These are phyloP conservation scores for Sequoiadendron giganteum DNA, from an alignment of 75 land plant genomes.

Conservation along the genomic window DNA sequence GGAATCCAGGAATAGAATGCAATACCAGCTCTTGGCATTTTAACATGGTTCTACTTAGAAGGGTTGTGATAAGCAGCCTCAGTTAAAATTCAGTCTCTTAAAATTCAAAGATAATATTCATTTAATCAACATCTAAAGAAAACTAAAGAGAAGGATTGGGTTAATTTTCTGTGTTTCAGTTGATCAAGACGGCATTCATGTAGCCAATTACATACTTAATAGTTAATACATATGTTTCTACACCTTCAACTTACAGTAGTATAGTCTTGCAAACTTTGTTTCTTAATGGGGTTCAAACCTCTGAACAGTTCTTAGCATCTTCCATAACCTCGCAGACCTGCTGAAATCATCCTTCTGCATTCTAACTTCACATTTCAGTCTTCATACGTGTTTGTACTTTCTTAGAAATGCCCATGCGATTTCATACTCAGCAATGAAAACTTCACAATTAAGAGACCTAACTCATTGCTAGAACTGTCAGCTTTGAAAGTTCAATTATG, in stretches of 20 bases:
- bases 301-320: background rate
- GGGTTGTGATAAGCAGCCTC: background rate
- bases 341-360: background rate
- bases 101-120: background rate
- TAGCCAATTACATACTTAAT: background rate
- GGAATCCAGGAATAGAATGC: background rate
- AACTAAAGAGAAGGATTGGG: background rate
- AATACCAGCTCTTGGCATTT: background rate
- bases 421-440: background rate
- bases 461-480: background rate
- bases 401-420: background rate
- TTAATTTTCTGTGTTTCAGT: background rate
- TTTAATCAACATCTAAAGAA: background rate
- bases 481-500: background rate
- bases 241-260: background rate
- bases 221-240: background rate
- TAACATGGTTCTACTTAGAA: background rate
- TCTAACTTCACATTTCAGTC: background rate
- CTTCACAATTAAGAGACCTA: background rate
- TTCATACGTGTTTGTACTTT: background rate
- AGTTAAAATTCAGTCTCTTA: background rate
- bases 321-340: background rate
- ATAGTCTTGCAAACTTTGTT: too few relatives aligned
- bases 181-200: background rate
- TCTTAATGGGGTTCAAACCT: background rate